These are phyloP conservation scores for Basipetospora chlamydospora DNA, from an alignment of 2,329 filamentous ascomycete species.

Conservation along the genomic window DNA sequence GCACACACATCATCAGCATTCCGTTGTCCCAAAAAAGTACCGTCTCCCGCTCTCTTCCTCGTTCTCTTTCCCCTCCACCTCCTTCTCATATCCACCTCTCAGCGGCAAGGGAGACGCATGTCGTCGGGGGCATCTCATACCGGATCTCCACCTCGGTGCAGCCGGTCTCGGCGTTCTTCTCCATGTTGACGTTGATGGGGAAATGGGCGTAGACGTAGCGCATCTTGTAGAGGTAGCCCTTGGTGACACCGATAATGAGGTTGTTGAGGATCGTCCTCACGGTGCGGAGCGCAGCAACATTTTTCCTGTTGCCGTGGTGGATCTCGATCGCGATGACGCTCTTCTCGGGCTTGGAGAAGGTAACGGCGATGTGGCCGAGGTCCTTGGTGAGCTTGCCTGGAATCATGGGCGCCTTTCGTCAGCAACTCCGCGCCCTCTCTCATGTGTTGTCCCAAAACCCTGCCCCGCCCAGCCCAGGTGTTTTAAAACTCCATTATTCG, in stretches of 20 bases:
- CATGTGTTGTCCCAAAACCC: no score
- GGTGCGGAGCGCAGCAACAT: conserved; percentile 92
- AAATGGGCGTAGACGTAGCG: conserved; percentile 99
- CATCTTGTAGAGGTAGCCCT: conserved; percentile 99
- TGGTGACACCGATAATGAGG: conserved; percentile 95
- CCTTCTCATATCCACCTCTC: not conserved
- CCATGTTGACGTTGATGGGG: conserved; percentile 99
- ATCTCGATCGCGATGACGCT: conserved; percentile 90
- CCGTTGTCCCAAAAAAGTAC: not conserved
- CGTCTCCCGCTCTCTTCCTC: not conserved
- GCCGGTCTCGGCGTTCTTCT: conserved; percentile 87
- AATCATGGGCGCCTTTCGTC: not conserved
- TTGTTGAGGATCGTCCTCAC: conserved; percentile 98
- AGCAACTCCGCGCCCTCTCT: conserved; percentile 3
- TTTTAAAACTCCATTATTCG: no score
- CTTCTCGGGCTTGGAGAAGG: conserved; percentile 79
- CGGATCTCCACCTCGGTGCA: conserved; percentile 91
- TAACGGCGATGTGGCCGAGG: conserved; percentile 90
- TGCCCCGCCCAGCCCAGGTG: no score
- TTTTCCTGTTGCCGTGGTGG: conserved; percentile 97
- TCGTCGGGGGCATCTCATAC: no score
- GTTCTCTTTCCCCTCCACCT: no score
- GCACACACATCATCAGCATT: conserved; percentile 17
- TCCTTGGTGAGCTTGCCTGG: conserved; percentile 92
- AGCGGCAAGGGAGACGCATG: not conserved